A percentile compares a stretch with the other conserved stretches of the same genome.
Evolutionary conservation across 163 green algal genomes (phyloP).

Genomic region (Botryococcus braunii): DNA sequence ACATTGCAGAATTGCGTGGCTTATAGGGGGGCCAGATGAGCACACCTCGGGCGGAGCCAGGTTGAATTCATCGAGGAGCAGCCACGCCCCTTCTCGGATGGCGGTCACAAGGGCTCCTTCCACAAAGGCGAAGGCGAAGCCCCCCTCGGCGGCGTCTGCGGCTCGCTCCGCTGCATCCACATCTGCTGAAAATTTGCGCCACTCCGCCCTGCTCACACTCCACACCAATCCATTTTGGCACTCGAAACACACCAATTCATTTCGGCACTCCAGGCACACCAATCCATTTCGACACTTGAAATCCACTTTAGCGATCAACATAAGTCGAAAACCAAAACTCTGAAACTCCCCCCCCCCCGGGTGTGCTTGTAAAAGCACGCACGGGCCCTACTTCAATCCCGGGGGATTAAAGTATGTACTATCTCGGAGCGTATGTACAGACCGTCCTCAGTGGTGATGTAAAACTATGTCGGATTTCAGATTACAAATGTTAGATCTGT

Average conservation of each 20-base stretch:
- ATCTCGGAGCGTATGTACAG: too few relatives aligned
- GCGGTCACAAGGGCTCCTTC: constrained; percentile 86
- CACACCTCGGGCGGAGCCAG: constrained; percentile 56
- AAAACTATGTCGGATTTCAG: too few relatives aligned
- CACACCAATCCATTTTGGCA: background rate
- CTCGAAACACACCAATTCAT: background rate
- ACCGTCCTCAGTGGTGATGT: too few relatives aligned
- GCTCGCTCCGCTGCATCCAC: constrained; percentile 58
- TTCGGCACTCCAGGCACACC: background rate
- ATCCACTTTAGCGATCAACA: background rate
- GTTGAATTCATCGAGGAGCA: constrained; percentile 96
- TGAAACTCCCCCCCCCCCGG: too few relatives aligned
- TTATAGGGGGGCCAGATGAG: too few relatives aligned
- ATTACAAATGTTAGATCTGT: too few relatives aligned
- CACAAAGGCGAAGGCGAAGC: constrained; percentile 91
- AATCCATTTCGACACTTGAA: background rate
- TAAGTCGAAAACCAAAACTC: background rate
- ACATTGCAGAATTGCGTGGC: too few relatives aligned
- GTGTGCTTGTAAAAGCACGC: too few relatives aligned
- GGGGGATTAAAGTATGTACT: too few relatives aligned
- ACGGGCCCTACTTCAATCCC: too few relatives aligned
- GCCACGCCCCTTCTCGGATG: constrained; percentile 82
- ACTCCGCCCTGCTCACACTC: constrained; percentile 25
- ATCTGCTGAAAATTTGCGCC: constrained; percentile 54
- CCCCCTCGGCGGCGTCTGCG: constrained; percentile 54